A percentile compares a stretch with the other conserved stretches of the same genome.
phyloP scores from a whole-genome alignment of 345 rosid genomes.

The Adansonia digitata region DNA sequence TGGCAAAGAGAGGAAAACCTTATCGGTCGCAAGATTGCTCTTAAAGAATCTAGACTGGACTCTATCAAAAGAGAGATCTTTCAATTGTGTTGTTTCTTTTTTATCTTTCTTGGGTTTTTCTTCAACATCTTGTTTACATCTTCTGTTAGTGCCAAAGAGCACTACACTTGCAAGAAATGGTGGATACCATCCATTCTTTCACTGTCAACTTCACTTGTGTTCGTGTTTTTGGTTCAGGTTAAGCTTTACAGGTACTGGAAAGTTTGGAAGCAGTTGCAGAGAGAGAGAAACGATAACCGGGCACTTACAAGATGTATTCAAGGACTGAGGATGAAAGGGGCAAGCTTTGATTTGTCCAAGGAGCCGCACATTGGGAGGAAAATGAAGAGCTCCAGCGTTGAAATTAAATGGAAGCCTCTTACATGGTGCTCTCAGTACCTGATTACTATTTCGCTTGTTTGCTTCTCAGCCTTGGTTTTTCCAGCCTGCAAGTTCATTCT shows the following conservation, averaged over 20 bases:
- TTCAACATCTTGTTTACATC: constrained; percentile 60
- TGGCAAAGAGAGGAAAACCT: constrained; percentile 91
- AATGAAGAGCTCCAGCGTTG: constrained; percentile 94
- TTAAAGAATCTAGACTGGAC: constrained; percentile 64
- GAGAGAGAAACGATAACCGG: constrained; percentile 63
- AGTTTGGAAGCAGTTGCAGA: constrained; percentile 58
- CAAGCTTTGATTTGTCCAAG: constrained; percentile 79
- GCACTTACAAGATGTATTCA: constrained; percentile 65
- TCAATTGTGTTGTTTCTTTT: constrained; percentile 71
- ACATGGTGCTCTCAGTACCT: constrained; percentile 72
- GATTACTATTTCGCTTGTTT: constrained; percentile 56
- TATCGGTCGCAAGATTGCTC: constrained; percentile 41
- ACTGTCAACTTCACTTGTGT: constrained; percentile 54
- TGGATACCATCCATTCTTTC: constrained; percentile 71
- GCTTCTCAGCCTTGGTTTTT: constrained; percentile 56
- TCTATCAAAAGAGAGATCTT: constrained; percentile 78
- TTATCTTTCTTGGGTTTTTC: constrained; percentile 66
- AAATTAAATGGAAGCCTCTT: constrained; percentile 89
- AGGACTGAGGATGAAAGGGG: constrained; percentile 94
- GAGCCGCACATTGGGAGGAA: constrained; percentile 76
- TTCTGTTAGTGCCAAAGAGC: constrained; percentile 18
- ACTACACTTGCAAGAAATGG: constrained; percentile 61
- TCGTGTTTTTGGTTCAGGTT: constrained; percentile 62
- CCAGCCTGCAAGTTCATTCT: constrained; percentile 67
- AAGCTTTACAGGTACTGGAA: constrained; percentile 74